A percentile compares a stretch with the other conserved stretches of the same genome.
Conservation (phyloP, 805 yeast genomes). For the Candida peoriensis region DNA sequence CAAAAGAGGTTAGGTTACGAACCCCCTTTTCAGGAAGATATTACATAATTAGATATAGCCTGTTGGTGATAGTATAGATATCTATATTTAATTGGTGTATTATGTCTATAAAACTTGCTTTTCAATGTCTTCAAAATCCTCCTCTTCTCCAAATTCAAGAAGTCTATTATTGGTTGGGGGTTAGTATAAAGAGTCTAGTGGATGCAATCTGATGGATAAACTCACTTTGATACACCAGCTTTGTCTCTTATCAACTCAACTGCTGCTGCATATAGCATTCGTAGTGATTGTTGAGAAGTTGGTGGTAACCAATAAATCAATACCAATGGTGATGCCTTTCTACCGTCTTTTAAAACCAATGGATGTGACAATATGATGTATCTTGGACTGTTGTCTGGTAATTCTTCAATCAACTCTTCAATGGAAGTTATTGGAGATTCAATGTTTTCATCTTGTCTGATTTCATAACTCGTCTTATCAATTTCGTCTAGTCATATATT, state of each 20-base stretch:
- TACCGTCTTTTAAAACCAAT: slow-evolving; percentile 60
- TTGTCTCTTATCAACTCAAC: slow-evolving; percentile 72
- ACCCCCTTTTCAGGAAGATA: too few species aligned
- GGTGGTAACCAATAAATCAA: slow-evolving; percentile 86
- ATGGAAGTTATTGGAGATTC: slow-evolving; percentile 41
- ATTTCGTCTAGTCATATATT: slow-evolving; percentile 45
- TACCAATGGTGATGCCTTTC: slow-evolving; percentile 68
- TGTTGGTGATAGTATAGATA: too few species aligned
- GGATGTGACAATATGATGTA: slow-evolving; percentile 77
- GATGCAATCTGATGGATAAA: not conserved
- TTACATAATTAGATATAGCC: too few species aligned
- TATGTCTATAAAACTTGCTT: slow-evolving; percentile 18
- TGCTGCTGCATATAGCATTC: slow-evolving; percentile 91
- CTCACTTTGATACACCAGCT: slow-evolving; percentile 29
- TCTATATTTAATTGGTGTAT: too few species aligned
- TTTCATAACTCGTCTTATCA: slow-evolving; percentile 49
- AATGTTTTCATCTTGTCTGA: slow-evolving; percentile 39
- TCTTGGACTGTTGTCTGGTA: slow-evolving; percentile 81
- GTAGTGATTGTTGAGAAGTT: slow-evolving; percentile 73
- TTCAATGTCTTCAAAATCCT: slow-evolving; percentile 60
- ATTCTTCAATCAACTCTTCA: slow-evolving; percentile 63
- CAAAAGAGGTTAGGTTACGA: too few species aligned
- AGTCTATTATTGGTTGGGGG: slow-evolving; percentile 32
- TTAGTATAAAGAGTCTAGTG: slow-evolving; percentile 14
- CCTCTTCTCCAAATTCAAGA: slow-evolving; percentile 60